phyloP scores from a whole-genome alignment of 257 asterid genomes.

The Linaria vulgaris region DNA sequence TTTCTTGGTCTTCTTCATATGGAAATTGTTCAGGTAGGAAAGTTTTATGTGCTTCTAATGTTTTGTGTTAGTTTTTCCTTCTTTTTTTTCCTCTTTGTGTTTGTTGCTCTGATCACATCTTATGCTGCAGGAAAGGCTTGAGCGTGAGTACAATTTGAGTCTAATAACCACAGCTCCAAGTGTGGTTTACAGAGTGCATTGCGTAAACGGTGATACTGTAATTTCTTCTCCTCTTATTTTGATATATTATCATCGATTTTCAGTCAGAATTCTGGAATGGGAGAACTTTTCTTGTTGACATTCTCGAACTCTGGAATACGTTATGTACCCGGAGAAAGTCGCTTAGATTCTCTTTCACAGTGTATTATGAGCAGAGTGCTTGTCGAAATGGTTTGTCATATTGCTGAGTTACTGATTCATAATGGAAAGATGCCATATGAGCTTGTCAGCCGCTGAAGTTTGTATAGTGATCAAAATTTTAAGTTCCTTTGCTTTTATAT shows the following conservation, averaged over 20 bases:
- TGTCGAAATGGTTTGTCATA: no score
- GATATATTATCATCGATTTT: constrained; percentile 14
- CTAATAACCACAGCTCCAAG: constrained; percentile 96
- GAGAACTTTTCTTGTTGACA: no score
- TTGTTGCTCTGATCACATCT: constrained; percentile 27
- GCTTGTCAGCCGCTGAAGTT: no score
- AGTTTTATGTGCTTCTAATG: constrained; percentile 3
- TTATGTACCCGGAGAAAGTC: no score
- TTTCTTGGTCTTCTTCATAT: constrained; percentile 97
- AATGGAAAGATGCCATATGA: no score
- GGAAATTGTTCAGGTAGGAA: constrained; percentile 95
- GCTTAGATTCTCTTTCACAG: no score
- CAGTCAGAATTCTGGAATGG: constrained; percentile 11
- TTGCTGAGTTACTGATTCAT: no score
- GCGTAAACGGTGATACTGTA: constrained; percentile 78
- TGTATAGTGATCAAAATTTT: no score
- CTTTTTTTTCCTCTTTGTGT: constrained; percentile 19
- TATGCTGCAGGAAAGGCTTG: constrained; percentile 88
- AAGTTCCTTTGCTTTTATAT: no score
- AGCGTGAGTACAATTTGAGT: constrained; percentile 89
- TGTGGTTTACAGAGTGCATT: constrained; percentile 86
- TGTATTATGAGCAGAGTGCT: no score
- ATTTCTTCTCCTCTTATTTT: constrained; percentile 49
- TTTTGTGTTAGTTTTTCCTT: constrained; percentile 19
- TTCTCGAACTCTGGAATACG: no score